These are phyloP conservation scores for Pontederia crassipes DNA, from an alignment of 176 grass and related monocot species.

Conservation along the genomic window DNA sequence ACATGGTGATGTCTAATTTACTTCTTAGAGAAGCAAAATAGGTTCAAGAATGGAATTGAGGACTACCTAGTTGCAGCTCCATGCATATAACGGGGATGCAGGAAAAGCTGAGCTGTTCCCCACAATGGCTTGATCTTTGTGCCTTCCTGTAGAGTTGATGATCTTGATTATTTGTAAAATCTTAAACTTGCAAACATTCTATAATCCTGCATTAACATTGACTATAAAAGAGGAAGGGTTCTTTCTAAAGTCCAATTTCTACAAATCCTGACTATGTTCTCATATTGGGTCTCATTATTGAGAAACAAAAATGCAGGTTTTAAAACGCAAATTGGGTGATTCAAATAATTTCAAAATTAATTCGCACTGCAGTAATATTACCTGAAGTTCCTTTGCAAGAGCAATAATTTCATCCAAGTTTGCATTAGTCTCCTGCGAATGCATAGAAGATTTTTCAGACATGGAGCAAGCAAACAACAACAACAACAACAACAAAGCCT, in stretches of 20 bases:
- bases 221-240: no score
- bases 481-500: no score
- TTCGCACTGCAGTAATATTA: slow-evolving; percentile 22
- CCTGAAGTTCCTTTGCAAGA: slow-evolving; percentile 81
- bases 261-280: no score
- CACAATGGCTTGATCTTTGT: slow-evolving; percentile 73
- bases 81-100: slow-evolving; percentile 91
- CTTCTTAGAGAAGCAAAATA: background rate
- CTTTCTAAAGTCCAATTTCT: no score
- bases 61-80: slow-evolving; percentile 83
- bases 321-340: background rate
- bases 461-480: background rate
- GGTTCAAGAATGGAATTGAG: background rate
- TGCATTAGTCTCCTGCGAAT: slow-evolving; percentile 83
- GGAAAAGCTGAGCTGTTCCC: slow-evolving; percentile 82
- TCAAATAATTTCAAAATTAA: slow-evolving; percentile 1
- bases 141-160: slow-evolving; percentile 30
- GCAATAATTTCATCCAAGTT: slow-evolving; percentile 87
- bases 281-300: background rate
- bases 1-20: no score
- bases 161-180: background rate
- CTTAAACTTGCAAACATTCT: background rate
- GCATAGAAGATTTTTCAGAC: slow-evolving; percentile 1
- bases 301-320: slow-evolving; percentile 3
- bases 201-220: no score